phyloP scores from a whole-genome alignment of 257 asterid species.

The Striga asiatica region DNA sequence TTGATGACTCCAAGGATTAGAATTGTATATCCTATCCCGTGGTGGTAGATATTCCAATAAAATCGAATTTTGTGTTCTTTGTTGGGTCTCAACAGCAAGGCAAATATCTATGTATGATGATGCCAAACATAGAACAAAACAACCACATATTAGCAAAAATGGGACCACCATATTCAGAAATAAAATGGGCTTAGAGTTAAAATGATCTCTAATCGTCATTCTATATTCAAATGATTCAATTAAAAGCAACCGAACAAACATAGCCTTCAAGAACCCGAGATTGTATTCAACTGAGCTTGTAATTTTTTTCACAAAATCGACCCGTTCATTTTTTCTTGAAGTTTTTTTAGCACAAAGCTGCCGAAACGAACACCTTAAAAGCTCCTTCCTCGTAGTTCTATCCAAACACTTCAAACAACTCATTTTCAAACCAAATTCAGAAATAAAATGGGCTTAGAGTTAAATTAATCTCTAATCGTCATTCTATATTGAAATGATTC shows the following conservation, averaged over 20 bases:
- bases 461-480: too few relatives aligned
- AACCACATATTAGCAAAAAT: background rate
- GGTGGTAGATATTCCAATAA: conserved; percentile 87
- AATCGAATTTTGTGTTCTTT: conserved; percentile 68
- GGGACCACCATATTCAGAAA: background rate
- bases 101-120: conserved; percentile 40
- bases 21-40: conserved; percentile 50
- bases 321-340: too few relatives aligned
- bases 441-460: background rate
- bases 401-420: too few relatives aligned
- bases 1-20: conserved; percentile 55
- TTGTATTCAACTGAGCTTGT: too few relatives aligned
- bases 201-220: background rate
- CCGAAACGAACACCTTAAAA: too few relatives aligned
- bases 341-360: too few relatives aligned
- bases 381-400: too few relatives aligned
- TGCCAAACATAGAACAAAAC: conserved; percentile 4
- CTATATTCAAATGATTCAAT: background rate
- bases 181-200: background rate
- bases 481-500: too few relatives aligned
- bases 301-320: too few relatives aligned
- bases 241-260: too few relatives aligned
- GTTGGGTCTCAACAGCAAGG: conserved; percentile 65
- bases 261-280: too few relatives aligned
- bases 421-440: background rate